These are phyloP conservation scores for Penicillium sp. DNA, from an alignment of 2,329 filamentous ascomycete species.

Conservation along the genomic window DNA sequence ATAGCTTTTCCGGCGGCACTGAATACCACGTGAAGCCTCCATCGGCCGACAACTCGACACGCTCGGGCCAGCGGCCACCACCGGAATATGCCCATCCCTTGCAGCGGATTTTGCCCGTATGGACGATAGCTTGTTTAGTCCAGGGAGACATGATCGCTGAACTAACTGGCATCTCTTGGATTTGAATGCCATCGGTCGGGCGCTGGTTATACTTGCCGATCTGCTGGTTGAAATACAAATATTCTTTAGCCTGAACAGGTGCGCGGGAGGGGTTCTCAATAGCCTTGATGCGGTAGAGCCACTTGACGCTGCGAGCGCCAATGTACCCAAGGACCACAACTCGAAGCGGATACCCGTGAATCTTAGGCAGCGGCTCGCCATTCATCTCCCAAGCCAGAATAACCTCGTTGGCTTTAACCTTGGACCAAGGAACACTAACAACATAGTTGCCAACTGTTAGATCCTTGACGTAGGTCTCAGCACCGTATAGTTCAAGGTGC, in stretches of 20 bases:
- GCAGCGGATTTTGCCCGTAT: constrained; percentile 58
- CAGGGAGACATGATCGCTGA: constrained; percentile 65
- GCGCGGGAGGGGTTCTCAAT: constrained; percentile 57
- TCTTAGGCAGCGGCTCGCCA: constrained; percentile 60
- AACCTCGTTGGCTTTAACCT: constrained; percentile 66
- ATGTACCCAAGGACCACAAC: constrained; percentile 66
- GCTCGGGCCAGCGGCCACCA: constrained; percentile 59
- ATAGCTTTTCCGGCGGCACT: constrained; percentile 60
- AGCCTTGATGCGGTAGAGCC: constrained; percentile 62
- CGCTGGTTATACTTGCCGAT: constrained; percentile 64
- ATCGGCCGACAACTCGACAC: constrained; percentile 63
- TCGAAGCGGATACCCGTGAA: constrained; percentile 65
- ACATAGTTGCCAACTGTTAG: constrained; percentile 64
- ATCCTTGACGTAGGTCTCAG: constrained; percentile 72
- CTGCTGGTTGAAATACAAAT: constrained; percentile 68
- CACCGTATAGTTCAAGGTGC: constrained; percentile 67
- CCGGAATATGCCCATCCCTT: constrained; percentile 61
- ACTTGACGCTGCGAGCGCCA: constrained; percentile 63
- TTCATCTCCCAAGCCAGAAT: constrained; percentile 73
- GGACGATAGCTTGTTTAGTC: constrained; percentile 60
- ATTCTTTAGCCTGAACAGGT: constrained; percentile 64
- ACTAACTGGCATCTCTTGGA: constrained; percentile 70
- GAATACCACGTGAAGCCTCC: constrained; percentile 65
- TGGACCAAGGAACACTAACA: constrained; percentile 65
- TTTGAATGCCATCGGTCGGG: constrained; percentile 61